Conservation (phyloP, 495 filamentous ascomycete species). For the Xylaria nigripes region DNA sequence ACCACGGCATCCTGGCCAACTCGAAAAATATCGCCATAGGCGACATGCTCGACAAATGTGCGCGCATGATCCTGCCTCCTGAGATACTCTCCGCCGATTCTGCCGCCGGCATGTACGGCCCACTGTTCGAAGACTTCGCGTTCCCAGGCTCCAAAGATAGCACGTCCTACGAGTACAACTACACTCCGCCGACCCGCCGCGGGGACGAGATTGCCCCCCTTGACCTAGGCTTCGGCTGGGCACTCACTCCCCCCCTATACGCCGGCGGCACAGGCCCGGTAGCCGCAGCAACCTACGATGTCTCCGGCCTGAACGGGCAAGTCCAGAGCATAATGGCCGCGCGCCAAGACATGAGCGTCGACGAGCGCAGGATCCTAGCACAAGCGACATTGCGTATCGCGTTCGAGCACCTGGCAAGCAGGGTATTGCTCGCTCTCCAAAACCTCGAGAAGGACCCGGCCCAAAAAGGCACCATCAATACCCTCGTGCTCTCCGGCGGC, state of each 20-base stretch:
- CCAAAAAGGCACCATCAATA: slow-evolving; percentile 37
- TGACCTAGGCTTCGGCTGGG: slow-evolving; percentile 21
- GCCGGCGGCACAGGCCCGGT: neutral
- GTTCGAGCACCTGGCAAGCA: slow-evolving; percentile 80
- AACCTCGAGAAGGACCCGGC: neutral
- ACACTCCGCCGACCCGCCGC: slow-evolving; percentile 45
- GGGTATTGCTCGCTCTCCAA: slow-evolving; percentile 58
- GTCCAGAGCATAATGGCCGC: slow-evolving; percentile 23
- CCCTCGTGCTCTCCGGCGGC: slow-evolving; percentile 78
- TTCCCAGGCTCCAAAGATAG: slow-evolving; percentile 45
- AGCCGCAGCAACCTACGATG: slow-evolving; percentile 21
- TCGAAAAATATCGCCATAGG: slow-evolving; percentile 73
- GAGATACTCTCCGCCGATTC: slow-evolving; percentile 32
- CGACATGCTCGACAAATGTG: slow-evolving; percentile 76
- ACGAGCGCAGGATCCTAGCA: slow-evolving; percentile 57
- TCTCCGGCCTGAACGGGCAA: slow-evolving; percentile 30
- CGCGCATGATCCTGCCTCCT: slow-evolving; percentile 60
- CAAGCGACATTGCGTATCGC: slow-evolving; percentile 62
- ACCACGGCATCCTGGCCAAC: slow-evolving; percentile 64
- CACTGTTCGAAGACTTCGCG: slow-evolving; percentile 65
- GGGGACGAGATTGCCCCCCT: slow-evolving; percentile 42
- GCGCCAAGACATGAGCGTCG: slow-evolving; percentile 22
- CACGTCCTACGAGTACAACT: slow-evolving; percentile 40
- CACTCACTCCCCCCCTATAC: slow-evolving; percentile 28
- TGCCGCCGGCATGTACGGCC: slow-evolving; percentile 66